Base-by-base conservation (phyloP, 2,329 filamentous ascomycete species). In the Arthrobotrys musiformis region DNA sequence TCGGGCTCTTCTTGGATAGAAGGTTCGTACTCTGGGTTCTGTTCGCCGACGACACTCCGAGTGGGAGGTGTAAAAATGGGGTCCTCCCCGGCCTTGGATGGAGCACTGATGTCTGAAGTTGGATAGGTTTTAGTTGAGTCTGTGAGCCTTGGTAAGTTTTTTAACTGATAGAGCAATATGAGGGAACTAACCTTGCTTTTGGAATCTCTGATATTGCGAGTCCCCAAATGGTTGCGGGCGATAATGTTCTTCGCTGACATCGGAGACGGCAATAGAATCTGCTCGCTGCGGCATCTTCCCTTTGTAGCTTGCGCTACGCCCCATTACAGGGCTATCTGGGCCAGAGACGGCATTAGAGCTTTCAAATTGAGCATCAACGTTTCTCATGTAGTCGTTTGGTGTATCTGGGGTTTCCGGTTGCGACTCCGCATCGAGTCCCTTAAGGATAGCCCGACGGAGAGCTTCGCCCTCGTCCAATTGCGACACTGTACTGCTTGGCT, bases 251-350 rank as follows among this genome's bases (percentile, higher is more conserved):
- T 76, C 72, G 17, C 72, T 76, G 9, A 76, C 64, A 42, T 76
- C 72, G 9, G 72, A 76, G 19, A 76, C 37, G 33, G 70, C 63
- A 17, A 76, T 37, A 19, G 72, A 76, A 30, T 64, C 64, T 7
- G 63, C 66, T 24, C 72, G 33, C 22, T 76, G 72, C n/a, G 72
- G 72, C 63, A 70, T 48, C 48, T 76, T 76, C 19, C 72, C 72
- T 37, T 76, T 76, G 26, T 76, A 70, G 26, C 64, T 70, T 9
- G 70, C 46, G 26, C 46, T 63, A n/a, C 72, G 72, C 15, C 50
- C 64, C 17, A 69, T 60, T 13, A 61, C 46, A 30, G 72, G 72
- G 58, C 63, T 76, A 24, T 76, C 72, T 7, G 64, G 54, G 28
- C 58, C 72, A 1, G 48, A 50, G 5, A 22, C 44, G 6, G 58